These are phyloP conservation scores for Musa schizocarpa DNA, from an alignment of 176 grass and related monocot species.

Conservation along the genomic window DNA sequence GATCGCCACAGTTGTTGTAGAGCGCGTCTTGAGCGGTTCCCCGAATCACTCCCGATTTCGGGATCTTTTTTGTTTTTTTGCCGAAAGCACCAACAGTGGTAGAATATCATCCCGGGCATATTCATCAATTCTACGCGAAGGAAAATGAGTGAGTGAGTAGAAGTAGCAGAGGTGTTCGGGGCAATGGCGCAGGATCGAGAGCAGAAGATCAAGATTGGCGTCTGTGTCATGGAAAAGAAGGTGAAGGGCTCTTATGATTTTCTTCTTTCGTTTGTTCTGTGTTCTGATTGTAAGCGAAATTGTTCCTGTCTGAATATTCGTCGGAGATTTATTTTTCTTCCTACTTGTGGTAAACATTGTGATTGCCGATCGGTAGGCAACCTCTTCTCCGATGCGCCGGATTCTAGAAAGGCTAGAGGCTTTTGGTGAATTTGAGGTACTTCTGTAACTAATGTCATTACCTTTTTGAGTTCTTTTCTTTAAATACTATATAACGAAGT, in stretches of 20 bases:
- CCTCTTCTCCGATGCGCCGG: conserved; percentile 70
- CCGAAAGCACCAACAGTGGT: neutral
- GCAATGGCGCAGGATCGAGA: conserved; percentile 26
- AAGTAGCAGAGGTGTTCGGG: conserved; percentile 22
- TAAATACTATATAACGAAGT: too few species aligned
- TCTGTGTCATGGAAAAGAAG: conserved; percentile 97
- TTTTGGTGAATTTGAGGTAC: conserved; percentile 93
- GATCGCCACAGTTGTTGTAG: neutral
- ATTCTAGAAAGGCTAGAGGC: conserved; percentile 77
- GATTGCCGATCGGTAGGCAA: conserved; percentile 35
- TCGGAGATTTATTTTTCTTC: conserved; percentile 18
- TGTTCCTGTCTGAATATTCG: too few species aligned
- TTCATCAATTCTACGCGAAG: neutral
- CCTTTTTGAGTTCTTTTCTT: neutral
- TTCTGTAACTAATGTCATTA: neutral
- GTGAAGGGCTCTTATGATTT: conserved; percentile 24
- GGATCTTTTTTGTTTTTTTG: neutral
- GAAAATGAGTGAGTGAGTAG: too few species aligned
- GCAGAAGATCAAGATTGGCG: conserved; percentile 62
- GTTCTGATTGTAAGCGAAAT: neutral
- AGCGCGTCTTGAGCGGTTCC: neutral
- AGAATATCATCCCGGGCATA: neutral
- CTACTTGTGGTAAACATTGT: neutral
- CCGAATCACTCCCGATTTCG: neutral
- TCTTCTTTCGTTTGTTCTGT: conserved; percentile 11